Base-by-base conservation (phyloP, 192 early-diverging fungal genomes). In the Gamsiella multidivaricata region DNA sequence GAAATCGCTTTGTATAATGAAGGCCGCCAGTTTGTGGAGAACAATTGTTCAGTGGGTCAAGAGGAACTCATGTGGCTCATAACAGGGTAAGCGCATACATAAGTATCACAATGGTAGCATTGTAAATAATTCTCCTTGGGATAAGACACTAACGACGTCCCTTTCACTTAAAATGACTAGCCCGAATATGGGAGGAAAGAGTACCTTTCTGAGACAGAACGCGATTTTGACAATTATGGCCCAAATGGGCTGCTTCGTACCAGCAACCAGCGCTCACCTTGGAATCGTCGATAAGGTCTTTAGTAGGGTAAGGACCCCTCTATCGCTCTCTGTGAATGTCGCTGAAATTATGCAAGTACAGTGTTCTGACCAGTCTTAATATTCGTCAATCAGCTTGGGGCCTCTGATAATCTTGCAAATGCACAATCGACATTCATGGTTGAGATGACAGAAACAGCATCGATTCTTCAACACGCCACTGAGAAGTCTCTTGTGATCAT, bases 171-270 rank as follows among this genome's bases (percentile, higher is more conserved):
- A 17, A 60, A 39, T 31, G 4, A 36, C 57, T 72, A 80, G 85
- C 0, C 85, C 85, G 3, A 86, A 86, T 51, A 86, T 86, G 85
- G 85, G 85, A n/a, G 85, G 85, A 2, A 86, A 86, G 55, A 82
- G 80, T 31, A 86, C 85, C 8, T 86, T 81, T 42, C 53, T 87
- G 9, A 67, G 85, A 18, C 85, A 87, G 54, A 87, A 85, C 18
- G 85, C 85, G 18, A 76, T 86, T 31, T 57, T 86, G n/a, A 78
- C 81, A 0, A 82, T 84, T 32, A 65, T 86, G 71, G 85, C 85
- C 9, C 85, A 86, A 46, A 80, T 83, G 54, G 85, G 85, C n/a
- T 69, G 80, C 5, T 86, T 84, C 65, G 86, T 87, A 12, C 82
- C 86, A 12, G 83, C 86, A 4, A 50, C 80, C 26, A 53, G 54